A percentile compares a stretch with the other conserved stretches of the same genome.
phyloP scores from a whole-genome alignment of 176 grass and related monocot genomes.

The Cocos nucifera region DNA sequence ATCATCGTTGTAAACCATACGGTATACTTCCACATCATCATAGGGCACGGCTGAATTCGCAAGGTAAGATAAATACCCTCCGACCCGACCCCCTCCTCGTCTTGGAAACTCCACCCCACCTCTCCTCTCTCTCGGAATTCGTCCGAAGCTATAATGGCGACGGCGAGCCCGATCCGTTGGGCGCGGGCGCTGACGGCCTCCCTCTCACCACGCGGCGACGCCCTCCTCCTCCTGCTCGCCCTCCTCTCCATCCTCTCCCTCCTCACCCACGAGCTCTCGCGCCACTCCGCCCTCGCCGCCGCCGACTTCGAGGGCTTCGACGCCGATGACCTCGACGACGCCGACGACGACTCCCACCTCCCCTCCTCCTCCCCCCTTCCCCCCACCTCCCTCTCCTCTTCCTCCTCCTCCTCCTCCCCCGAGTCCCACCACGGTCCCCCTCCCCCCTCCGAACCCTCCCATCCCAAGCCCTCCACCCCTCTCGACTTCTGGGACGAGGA shows the following conservation, averaged over 20 bases:
- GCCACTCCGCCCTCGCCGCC: constrained; percentile 63
- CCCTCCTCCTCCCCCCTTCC: constrained; percentile 29
- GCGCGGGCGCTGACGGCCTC: constrained; percentile 27
- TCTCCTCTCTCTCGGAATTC: no score
- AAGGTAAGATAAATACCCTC: no score
- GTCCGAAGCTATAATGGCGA: constrained; percentile 29
- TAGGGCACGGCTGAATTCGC: no score
- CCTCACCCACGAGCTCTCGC: constrained; percentile 67
- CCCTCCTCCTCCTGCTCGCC: constrained; percentile 21
- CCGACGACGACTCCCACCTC: constrained; percentile 25
- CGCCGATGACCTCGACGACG: constrained; percentile 32
- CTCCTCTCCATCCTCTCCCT: constrained; percentile 37
- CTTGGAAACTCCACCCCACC: no score
- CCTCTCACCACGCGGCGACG: background rate
- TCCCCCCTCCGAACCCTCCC: constrained; percentile 5
- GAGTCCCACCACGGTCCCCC: constrained; percentile 30
- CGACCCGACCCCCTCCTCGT: no score
- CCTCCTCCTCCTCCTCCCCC: constrained; percentile 4
- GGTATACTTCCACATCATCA: no score
- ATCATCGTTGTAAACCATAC: no score
- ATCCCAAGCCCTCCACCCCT: constrained; percentile 24
- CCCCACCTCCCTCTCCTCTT: constrained; percentile 22
- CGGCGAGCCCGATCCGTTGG: constrained; percentile 37
- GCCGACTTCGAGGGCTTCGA: constrained; percentile 26
- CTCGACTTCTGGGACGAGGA: constrained; percentile 96